Evolutionary conservation across 352 stramenopile species (phyloP), one percentile per base, ranked within the genome.

Genomic region (Phytophthora capsici): DNA sequence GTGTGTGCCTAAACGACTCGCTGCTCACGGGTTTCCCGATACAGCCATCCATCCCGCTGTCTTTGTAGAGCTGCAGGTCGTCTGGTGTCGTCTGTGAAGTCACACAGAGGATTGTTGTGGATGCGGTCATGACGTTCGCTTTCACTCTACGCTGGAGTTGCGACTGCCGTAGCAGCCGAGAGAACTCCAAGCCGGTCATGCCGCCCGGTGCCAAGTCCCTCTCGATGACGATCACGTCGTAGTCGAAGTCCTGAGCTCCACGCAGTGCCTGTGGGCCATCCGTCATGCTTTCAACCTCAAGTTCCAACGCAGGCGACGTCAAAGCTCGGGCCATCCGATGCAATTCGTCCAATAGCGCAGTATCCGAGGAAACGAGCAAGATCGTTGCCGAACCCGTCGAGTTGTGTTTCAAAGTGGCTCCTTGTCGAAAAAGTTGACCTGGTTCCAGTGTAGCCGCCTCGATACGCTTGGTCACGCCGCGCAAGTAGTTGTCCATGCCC

Each of bases 11-110:
- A 30, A 98, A 56, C 2, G 89, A 85, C 6, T 83, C 75, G 4
- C 45, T 46, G 26, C 84, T 73, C 7, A 97, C 44, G 1, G 94
- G 94, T 58, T 95, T 95, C 26, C 80, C 82, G 17, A 98, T 72
- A 55, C 92, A 98, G 5, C 94, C 91, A 65, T 97, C 91, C 78
- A 98, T 95, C n/a, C 91, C 91, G 6, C 73, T 80, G 25, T 94
- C 81, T 60, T 95, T 96, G 69, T 98, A 98, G 7, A 81, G 54
- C 44, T 91, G 80, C 3, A 98, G 71, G 62, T 98, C 89, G 7
- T 77, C 65, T 0, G 77, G 61, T 2, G 80, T 62, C 1, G 84
- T 95, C 48, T 87, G 56, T 10, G 58, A 69, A 16, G 74, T 94
- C 10, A 97, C 49, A n/a, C 82, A 94, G 1, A 98, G 62, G 23